Base-by-base conservation (phyloP, 345 rosid species). In the Viola odorata region DNA sequence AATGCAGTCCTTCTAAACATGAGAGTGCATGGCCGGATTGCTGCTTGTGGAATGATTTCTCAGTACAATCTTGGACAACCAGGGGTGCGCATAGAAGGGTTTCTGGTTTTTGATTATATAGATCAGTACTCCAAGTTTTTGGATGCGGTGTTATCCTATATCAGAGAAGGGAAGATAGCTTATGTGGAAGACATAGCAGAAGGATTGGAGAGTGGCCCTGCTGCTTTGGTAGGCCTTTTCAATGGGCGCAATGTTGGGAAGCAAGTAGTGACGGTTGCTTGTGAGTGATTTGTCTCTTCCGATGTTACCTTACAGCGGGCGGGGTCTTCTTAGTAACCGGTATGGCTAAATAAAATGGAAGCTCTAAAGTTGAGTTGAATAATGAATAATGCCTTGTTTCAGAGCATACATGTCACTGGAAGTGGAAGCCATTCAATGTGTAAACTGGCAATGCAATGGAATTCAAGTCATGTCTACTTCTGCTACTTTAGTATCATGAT, bases 11-110 rank as follows among this genome's bases (percentile, higher is more conserved):
- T 84, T 3, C 38, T 60, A n/a, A 80, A 77, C 77, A 80, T 81
- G 80, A 78, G 77, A 61, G 4, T 2, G 4, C 68, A 6, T 3
- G 84, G 86, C 8, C 72, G 82, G 6, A 69, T 81, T 0, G 77
- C 82, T 40, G 78, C 69, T 0, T 79, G 80, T 45, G 89, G 84
- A 68, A 79, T 84, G 86, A 81, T 84, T 65, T 83, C 88, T 3
- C 85, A 83, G 23, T 80, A 80, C 71, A 76, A 76, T 47, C 81
- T 80, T 5, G 67, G 69, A 8, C 55, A 68, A 37, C 73, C 80
- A 0, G 81, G 55, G 1, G 10, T 75, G 4, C 66, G 59, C 2
- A 65, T 69, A 8, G 23, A 74, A 65, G 75, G 74, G 40, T 38
- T 69, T 3, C 0, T 7, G 4, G 72, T 41, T 4, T 3, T 4